A percentile compares a stretch with the other conserved stretches of the same genome.
Evolutionary conservation across 2,329 filamentous ascomycete genomes (phyloP).

Genomic region (Sporothrix humicola): DNA sequence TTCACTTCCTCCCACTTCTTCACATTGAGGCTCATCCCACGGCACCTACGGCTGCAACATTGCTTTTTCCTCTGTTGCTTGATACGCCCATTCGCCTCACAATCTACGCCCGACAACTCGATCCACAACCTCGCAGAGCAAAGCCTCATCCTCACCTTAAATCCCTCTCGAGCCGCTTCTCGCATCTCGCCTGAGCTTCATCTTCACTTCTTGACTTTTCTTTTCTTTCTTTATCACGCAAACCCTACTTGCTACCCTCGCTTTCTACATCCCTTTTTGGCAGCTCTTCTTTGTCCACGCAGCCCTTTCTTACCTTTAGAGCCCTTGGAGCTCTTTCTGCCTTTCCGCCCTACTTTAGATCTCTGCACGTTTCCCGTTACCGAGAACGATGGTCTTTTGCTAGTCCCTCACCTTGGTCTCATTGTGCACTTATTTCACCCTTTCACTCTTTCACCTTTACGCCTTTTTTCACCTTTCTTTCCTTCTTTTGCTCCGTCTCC

Average conservation of each 20-base stretch:
- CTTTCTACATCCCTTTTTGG: neutral
- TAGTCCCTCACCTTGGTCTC: too few relatives aligned
- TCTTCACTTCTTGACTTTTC: neutral
- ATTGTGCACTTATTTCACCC: neutral
- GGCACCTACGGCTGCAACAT: neutral
- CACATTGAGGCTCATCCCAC: neutral
- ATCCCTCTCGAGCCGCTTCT: neutral
- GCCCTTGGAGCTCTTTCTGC: too few relatives aligned
- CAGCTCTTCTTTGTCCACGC: neutral
- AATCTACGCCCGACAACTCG: neutral
- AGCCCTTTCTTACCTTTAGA: neutral
- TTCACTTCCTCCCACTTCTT: neutral
- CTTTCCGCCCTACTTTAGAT: neutral
- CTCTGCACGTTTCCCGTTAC: conserved; percentile 1
- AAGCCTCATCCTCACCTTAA: neutral
- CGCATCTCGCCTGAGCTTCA: neutral
- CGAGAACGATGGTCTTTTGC: neutral
- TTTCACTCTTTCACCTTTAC: neutral
- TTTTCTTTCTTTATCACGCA: neutral
- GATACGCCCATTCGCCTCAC: neutral
- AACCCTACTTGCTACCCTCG: neutral
- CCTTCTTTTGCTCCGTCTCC: neutral
- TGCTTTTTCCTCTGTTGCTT: neutral
- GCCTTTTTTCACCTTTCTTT: neutral
- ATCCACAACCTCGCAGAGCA: neutral